Evolutionary conservation across 306 rosid genomes (phyloP).

Genomic region (Adenanthera pavonina): DNA sequence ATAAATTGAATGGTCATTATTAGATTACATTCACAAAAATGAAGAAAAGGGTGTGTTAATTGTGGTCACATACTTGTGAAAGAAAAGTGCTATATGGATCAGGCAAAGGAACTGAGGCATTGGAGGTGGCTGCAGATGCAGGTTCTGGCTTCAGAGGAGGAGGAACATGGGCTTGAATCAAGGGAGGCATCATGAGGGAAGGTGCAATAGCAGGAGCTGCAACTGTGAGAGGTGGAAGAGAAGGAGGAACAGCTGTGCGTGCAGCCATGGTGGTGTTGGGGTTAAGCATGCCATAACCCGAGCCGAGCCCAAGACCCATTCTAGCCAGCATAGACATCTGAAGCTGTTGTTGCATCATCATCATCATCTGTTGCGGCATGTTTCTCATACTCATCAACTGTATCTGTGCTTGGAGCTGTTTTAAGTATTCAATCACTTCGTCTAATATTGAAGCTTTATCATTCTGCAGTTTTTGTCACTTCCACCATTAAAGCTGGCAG

Average conservation of each 20-base stretch:
- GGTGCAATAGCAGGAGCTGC: constrained; percentile 38
- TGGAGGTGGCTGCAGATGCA: constrained; percentile 22
- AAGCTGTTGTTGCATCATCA: constrained; percentile 64
- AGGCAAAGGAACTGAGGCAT: constrained; percentile 31
- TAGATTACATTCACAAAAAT: neutral
- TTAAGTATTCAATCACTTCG: constrained; percentile 64
- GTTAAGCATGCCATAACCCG: constrained; percentile 52
- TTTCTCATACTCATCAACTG: constrained; percentile 55
- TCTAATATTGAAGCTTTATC: constrained; percentile 77
- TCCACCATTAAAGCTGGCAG: neutral
- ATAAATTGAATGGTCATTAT: neutral
- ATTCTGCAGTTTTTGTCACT: constrained; percentile 42
- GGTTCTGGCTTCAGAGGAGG: constrained; percentile 39
- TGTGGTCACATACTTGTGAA: constrained; percentile 52
- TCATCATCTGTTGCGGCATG: constrained; percentile 41
- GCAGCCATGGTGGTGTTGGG: constrained; percentile 33
- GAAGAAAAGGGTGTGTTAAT: neutral
- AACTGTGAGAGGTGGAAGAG: constrained; percentile 36
- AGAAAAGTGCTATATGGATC: constrained; percentile 45
- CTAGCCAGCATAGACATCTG: constrained; percentile 64
- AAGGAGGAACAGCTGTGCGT: neutral
- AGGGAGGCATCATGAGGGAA: constrained; percentile 43
- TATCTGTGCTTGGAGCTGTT: constrained; percentile 63
- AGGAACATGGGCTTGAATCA: constrained; percentile 33
- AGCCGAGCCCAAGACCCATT: constrained; percentile 18